Evolutionary conservation across 345 rosid species (phyloP), one percentile per base, ranked within the genome.

Genomic region (Sisymbrium altissimum): DNA sequence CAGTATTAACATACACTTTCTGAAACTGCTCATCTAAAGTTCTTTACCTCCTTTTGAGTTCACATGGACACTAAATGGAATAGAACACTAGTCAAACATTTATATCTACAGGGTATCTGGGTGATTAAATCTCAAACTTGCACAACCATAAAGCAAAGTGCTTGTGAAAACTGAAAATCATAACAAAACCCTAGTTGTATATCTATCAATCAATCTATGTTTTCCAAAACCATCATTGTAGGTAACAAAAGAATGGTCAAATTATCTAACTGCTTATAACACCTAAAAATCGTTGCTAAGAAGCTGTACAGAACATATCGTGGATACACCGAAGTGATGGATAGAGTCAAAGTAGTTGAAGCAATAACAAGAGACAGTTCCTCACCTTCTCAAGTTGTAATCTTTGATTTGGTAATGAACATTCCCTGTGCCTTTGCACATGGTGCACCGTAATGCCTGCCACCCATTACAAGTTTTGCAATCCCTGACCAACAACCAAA

Each of bases 351-450:
- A 49, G 29, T 19, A 19, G 30, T 18, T 36, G 17, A 45, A 57
- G 36, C 18, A 39, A 23, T 57, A 12, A 60, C 14, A 46, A 64
- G 17, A 70, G 46, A 56, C 32, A 11, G 32, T 29, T 23, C 61
- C 60, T 5, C 80, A 93, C 98, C 97, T 88, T 86, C 83, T 85
- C 83, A 91, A 77, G 53, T 81, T 83, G 79, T 83, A 84, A 75
- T 78, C 84, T 83, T 89, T 93, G 60, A 93, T 94, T 84, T 91
- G 96, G 77, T 84, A 93, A 12, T 81, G 87, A 79, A 91, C 97
- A 79, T 76, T 83, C 80, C 98, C 98, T 12, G 89, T 85, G 78
- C 98, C 97, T 87, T 82, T 84, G 83, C 98, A 93, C 97, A 86
- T 89, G 41, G 88, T 84, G 77, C 98, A 93, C 36, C 90, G 82